A percentile compares a stretch with the other conserved stretches of the same genome.
phyloP scores from a whole-genome alignment of 495 filamentous ascomycete genomes.

The Astrothelium subdiscretum region DNA sequence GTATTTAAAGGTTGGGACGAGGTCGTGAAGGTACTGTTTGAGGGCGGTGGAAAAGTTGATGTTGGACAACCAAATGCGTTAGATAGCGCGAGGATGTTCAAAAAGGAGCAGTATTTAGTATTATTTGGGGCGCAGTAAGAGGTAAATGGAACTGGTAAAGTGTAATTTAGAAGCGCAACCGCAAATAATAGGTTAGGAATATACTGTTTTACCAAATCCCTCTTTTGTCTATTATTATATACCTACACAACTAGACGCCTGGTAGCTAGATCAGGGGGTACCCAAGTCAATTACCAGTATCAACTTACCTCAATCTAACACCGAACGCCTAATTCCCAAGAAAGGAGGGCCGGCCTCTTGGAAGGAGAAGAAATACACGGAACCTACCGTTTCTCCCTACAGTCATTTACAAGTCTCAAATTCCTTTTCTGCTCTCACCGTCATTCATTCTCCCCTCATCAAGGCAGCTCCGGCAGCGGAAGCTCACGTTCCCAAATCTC shows the following conservation, averaged over 20 bases:
- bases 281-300: background rate
- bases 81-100: slow-evolving; percentile 30
- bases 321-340: no score
- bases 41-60: slow-evolving; percentile 23
- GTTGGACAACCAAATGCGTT: slow-evolving; percentile 29
- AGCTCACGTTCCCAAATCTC: background rate
- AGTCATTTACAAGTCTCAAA: no score
- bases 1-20: slow-evolving; percentile 33
- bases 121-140: slow-evolving; percentile 22
- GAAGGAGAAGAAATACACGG: background rate
- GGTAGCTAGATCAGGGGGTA: background rate
- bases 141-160: background rate
- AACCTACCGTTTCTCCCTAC: background rate
- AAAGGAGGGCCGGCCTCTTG: background rate
- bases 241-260: background rate
- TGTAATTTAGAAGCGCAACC: background rate
- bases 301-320: background rate
- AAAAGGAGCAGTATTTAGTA: slow-evolving; percentile 20
- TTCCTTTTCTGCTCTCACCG: no score
- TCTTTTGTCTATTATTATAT: no score
- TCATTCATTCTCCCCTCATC: background rate
- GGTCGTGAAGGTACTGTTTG: slow-evolving; percentile 25
- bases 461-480: background rate
- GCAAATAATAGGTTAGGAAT: no score
- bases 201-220: no score